These are phyloP conservation scores for Xylaria sp. DNA, from an alignment of 2,329 filamentous ascomycete genomes.

Conservation along the genomic window DNA sequence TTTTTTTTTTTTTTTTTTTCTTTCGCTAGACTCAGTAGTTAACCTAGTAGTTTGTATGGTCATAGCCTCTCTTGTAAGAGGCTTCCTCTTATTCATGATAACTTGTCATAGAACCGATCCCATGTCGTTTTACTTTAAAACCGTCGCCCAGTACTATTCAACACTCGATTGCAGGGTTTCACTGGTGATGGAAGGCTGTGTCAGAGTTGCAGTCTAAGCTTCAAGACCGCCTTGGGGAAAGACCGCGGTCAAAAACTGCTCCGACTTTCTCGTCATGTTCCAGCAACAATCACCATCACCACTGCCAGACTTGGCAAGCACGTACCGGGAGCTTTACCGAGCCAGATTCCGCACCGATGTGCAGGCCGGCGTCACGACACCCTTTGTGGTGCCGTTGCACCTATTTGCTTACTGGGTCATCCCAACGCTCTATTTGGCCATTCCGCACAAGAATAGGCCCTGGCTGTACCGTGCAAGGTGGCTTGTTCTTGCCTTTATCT, in stretches of 20 bases:
- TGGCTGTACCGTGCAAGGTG: constrained; percentile 63
- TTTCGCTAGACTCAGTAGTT: constrained; percentile 5
- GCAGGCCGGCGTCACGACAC: constrained; percentile 54
- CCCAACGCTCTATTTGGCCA: constrained; percentile 63
- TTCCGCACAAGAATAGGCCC: constrained; percentile 62
- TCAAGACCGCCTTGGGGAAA: background rate
- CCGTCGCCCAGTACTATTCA: background rate
- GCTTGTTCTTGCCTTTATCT: constrained; percentile 57
- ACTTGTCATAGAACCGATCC: background rate
- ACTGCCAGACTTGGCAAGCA: constrained; percentile 41
- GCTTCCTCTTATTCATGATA: background rate
- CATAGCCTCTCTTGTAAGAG: background rate
- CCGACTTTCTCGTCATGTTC: constrained; percentile 18
- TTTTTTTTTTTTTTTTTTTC: too few relatives aligned
- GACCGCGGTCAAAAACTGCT: background rate
- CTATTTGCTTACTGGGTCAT: constrained; percentile 60
- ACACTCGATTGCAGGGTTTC: background rate
- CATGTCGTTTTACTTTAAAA: background rate
- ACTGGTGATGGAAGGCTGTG: background rate
- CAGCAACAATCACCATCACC: constrained; percentile 9
- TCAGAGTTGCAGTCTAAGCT: background rate
- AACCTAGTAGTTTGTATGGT: background rate
- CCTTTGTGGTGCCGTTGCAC: constrained; percentile 63
- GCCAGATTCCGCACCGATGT: constrained; percentile 45
- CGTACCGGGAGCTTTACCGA: constrained; percentile 45